Percentiles rank a stretch among this genome's conserved stretches.
Conservation (phyloP, 768 basidiomycete genomes). For the Coprinellus micaceus region DNA sequence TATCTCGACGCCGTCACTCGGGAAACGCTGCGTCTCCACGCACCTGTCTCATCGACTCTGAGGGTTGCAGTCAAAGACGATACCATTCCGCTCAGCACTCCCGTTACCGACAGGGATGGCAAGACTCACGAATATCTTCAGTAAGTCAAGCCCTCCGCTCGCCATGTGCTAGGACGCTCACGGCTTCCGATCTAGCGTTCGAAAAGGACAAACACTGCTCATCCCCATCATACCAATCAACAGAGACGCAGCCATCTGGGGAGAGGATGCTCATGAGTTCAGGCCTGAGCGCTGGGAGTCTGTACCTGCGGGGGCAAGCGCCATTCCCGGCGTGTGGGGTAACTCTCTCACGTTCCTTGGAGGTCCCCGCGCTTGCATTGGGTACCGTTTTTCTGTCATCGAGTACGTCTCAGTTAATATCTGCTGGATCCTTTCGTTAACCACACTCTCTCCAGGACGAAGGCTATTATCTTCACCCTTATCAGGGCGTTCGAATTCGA, state of each 20-base stretch:
- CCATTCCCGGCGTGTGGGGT: slow-evolving; percentile 56
- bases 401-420: slow-evolving; percentile 40
- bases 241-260: slow-evolving; percentile 51
- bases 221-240: slow-evolving; percentile 54
- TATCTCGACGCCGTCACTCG: slow-evolving; percentile 64
- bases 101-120: slow-evolving; percentile 44
- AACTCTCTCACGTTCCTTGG: slow-evolving; percentile 57
- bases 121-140: slow-evolving; percentile 32
- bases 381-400: slow-evolving; percentile 59
- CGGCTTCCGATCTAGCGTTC: slow-evolving; percentile 21
- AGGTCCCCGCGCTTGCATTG: slow-evolving; percentile 63
- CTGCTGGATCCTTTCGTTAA: background rate
- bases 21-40: slow-evolving; percentile 54
- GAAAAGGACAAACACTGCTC: slow-evolving; percentile 40
- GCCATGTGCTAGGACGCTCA: too few species aligned
- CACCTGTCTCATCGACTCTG: slow-evolving; percentile 44
- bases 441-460: slow-evolving; percentile 18
- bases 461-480: slow-evolving; percentile 43
- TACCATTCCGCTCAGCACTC: slow-evolving; percentile 44
- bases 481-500: slow-evolving; percentile 53
- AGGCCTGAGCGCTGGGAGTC: slow-evolving; percentile 66
- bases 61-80: slow-evolving; percentile 49
- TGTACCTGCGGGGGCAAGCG: slow-evolving; percentile 37
- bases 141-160: slow-evolving; percentile 22
- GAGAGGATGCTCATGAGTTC: slow-evolving; percentile 56